Conservation (phyloP, 1,139 yeast genomes). For the Protomyces macrosporus region DNA sequence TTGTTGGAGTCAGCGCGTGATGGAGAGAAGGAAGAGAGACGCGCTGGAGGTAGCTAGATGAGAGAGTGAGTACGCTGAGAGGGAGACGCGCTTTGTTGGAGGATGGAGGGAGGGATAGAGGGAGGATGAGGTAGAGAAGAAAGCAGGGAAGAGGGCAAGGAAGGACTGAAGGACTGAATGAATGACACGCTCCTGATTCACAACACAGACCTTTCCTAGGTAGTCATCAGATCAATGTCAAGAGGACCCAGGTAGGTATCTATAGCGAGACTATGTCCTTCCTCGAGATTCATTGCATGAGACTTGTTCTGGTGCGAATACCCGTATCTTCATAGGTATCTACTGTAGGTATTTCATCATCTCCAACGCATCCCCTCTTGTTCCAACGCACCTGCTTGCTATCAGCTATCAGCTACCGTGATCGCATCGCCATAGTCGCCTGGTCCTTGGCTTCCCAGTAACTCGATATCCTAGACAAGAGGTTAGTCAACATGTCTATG, state of each 20-base stretch:
- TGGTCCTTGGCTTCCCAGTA: not conserved
- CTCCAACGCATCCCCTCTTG: no score
- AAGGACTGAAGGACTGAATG: not conserved
- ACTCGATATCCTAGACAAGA: not conserved
- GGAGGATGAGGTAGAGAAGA: not conserved
- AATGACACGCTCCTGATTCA: not conserved
- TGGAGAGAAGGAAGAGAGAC: not conserved
- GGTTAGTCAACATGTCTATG: not conserved
- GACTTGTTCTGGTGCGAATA: no score
- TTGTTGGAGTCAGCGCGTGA: slow-evolving; percentile 6
- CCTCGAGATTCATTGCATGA: not conserved
- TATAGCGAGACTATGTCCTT: not conserved
- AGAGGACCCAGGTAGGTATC: not conserved
- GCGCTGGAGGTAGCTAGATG: no score
- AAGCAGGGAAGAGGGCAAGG: not conserved
- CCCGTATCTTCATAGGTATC: no score
- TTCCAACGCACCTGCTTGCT: not conserved
- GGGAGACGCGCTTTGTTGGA: slow-evolving; percentile 1
- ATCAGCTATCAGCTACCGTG: not conserved
- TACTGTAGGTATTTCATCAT: no score
- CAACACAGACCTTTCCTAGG: not conserved
- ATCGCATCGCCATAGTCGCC: not conserved
- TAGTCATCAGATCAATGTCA: not conserved
- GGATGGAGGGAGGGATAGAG: not conserved
- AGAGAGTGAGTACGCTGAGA: slow-evolving; percentile 5